Conservation (phyloP, 805 yeast genomes). For the Ogataea corticis region DNA sequence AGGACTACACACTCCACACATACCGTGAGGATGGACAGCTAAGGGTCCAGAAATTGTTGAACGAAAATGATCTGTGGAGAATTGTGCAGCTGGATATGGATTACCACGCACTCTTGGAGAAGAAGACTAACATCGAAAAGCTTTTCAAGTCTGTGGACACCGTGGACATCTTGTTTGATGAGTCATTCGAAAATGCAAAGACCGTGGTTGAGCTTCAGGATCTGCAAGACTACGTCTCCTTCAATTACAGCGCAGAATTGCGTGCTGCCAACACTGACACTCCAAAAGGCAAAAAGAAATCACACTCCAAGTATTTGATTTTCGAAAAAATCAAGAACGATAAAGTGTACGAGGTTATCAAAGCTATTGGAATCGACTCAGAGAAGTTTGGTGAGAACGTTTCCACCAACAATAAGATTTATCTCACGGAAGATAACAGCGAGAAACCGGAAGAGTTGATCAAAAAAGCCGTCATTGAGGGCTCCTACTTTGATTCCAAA, state of each 20-base stretch:
- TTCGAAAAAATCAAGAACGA: constrained; percentile 70
- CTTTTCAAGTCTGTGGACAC: constrained; percentile 54
- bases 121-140: constrained; percentile 57
- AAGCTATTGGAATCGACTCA: constrained; percentile 75
- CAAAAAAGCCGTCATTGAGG: constrained; percentile 34
- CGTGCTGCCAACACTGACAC: constrained; percentile 39
- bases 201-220: constrained; percentile 84
- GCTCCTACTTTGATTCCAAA: constrained; percentile 53
- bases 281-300: constrained; percentile 37
- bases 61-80: constrained; percentile 90
- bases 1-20: constrained; percentile 75
- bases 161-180: constrained; percentile 58
- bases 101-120: constrained; percentile 79
- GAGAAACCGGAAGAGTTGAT: constrained; percentile 63
- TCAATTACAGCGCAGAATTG: constrained; percentile 61
- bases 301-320: constrained; percentile 59
- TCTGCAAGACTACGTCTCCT: constrained; percentile 77
- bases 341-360: constrained; percentile 62
- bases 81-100: constrained; percentile 84
- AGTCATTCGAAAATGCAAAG: constrained; percentile 54
- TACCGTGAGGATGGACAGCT: constrained; percentile 43
- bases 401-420: constrained; percentile 62
- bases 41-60: constrained; percentile 51
- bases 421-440: constrained; percentile 68
- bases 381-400: constrained; percentile 82